Conservation (phyloP, 2,329 filamentous ascomycete species). For the Seiridium unicorne region DNA sequence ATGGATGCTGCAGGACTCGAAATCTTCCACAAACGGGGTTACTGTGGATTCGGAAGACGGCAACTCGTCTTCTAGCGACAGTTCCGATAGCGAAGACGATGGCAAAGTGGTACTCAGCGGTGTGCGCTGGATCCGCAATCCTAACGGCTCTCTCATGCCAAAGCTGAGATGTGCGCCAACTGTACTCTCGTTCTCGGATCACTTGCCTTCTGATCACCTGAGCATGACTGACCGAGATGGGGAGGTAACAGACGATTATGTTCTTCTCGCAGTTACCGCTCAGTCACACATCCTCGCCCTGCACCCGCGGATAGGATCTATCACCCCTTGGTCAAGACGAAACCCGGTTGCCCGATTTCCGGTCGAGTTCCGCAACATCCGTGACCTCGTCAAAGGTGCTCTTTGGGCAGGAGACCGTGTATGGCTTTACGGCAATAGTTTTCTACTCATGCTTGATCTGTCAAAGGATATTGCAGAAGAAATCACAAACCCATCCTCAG, state of each 20-base stretch:
- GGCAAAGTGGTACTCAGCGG: constrained; percentile 37
- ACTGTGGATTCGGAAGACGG: constrained; percentile 30
- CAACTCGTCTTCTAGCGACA: constrained; percentile 34
- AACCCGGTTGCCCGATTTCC: constrained; percentile 79
- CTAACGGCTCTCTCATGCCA: constrained; percentile 66
- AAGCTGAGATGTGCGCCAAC: constrained; percentile 64
- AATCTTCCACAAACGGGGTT: constrained; percentile 24
- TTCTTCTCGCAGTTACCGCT: constrained; percentile 52
- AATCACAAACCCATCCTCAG: constrained; percentile 26
- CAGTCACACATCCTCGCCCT: constrained; percentile 72
- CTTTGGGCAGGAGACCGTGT: constrained; percentile 78
- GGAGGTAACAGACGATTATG: constrained; percentile 42
- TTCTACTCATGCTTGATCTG: constrained; percentile 91
- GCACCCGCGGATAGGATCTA: constrained; percentile 70
- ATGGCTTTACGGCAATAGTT: constrained; percentile 85
- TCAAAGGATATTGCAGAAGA: constrained; percentile 60
- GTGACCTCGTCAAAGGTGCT: constrained; percentile 79
- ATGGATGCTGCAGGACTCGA: constrained; percentile 68
- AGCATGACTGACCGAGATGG: constrained; percentile 24
- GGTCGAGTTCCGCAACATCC: constrained; percentile 67
- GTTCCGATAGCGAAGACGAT: constrained; percentile 37
- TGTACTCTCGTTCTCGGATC: constrained; percentile 65
- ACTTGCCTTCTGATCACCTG: constrained; percentile 33
- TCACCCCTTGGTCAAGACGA: constrained; percentile 82
- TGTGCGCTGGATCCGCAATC: constrained; percentile 71